These are phyloP conservation scores for Trametes cingulata DNA, from an alignment of 768 basidiomycete genomes.

Conservation along the genomic window DNA sequence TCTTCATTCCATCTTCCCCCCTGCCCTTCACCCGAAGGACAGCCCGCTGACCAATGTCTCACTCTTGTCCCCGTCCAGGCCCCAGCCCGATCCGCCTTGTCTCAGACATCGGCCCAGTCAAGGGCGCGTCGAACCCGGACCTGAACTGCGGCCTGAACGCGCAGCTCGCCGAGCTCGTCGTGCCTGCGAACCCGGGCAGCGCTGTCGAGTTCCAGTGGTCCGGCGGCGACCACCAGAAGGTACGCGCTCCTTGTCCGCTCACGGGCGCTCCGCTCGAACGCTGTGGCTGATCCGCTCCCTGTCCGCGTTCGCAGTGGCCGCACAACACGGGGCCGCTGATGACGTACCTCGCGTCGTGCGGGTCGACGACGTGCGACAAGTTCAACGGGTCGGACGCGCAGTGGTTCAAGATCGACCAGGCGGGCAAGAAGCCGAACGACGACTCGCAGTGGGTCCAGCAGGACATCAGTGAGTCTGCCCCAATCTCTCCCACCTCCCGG, in stretches of 20 bases:
- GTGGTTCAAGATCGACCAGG: constrained; percentile 65
- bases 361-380: constrained; percentile 53
- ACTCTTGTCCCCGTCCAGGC: constrained; percentile 16
- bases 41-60: background rate
- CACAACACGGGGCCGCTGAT: constrained; percentile 68
- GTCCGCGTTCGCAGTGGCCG: constrained; percentile 40
- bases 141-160: constrained; percentile 64
- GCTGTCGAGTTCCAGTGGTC: constrained; percentile 55
- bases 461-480: constrained; percentile 24
- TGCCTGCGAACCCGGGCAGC: constrained; percentile 61
- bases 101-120: constrained; percentile 45
- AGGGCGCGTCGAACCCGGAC: constrained; percentile 56
- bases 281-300: background rate
- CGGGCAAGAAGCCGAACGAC: constrained; percentile 26
- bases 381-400: constrained; percentile 58
- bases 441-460: constrained; percentile 28
- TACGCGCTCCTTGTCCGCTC: constrained; percentile 19
- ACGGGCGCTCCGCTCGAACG: background rate
- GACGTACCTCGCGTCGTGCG: constrained; percentile 73
- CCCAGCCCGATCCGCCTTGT: constrained; percentile 49
- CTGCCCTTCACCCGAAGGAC: background rate
- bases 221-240: constrained; percentile 41
- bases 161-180: constrained; percentile 49
- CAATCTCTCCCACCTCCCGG: background rate
- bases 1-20: constrained; percentile 3